Conservation (phyloP, 2,329 filamentous ascomycete genomes). For the Pseudocercospora fijiensis region DNA sequence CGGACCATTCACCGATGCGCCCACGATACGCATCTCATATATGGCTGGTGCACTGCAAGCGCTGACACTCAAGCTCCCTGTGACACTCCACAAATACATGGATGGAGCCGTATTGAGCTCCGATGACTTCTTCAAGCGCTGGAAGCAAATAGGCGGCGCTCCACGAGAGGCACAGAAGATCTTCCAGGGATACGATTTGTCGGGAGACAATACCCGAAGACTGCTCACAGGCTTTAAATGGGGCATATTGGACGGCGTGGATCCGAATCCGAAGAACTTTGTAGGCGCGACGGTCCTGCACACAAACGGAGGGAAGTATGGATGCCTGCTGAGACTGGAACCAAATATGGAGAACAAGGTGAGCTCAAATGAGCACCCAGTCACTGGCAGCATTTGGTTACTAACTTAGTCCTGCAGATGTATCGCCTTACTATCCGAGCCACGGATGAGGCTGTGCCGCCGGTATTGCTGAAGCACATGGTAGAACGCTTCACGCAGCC, state of each 20-base stretch:
- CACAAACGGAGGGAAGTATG: constrained; percentile 86
- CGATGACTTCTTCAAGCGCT: constrained; percentile 98
- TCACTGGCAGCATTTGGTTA: neutral
- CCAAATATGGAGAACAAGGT: constrained; percentile 92
- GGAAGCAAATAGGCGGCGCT: constrained; percentile 93
- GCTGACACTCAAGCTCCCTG: constrained; percentile 83
- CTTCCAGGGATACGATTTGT: constrained; percentile 69
- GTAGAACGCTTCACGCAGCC: constrained; percentile 69
- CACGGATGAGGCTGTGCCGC: constrained; percentile 85
- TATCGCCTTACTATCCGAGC: constrained; percentile 90
- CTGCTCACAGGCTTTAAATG: constrained; percentile 84
- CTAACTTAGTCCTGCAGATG: constrained; percentile 62
- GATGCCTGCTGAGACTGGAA: constrained; percentile 88
- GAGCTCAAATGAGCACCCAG: constrained; percentile 41
- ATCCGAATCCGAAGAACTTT: constrained; percentile 90
- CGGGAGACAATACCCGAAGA: constrained; percentile 66
- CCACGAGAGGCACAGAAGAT: constrained; percentile 86
- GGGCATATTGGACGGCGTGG: constrained; percentile 80
- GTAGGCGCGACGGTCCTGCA: constrained; percentile 87
- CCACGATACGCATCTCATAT: constrained; percentile 92
- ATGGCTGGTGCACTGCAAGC: constrained; percentile 91
- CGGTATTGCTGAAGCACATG: constrained; percentile 79
- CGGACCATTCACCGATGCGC: constrained; percentile 75
- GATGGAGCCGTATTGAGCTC: constrained; percentile 79
- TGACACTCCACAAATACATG: constrained; percentile 94